phyloP scores from a whole-genome alignment of 2,329 filamentous ascomycete species.

The Beauveria sp. region DNA sequence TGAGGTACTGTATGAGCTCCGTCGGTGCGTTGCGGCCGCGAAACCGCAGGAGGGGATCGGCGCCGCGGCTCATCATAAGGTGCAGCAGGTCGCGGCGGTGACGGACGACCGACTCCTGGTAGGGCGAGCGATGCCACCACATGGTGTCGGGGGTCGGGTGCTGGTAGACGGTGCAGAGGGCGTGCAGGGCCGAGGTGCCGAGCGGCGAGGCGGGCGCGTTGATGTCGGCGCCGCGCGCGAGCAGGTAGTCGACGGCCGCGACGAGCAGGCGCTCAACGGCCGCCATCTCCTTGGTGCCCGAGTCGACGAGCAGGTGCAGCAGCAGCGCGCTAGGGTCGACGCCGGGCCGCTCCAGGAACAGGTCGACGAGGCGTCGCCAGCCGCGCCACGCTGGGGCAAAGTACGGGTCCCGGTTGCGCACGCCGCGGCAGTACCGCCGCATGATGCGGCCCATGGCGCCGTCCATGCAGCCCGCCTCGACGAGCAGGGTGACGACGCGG shows the following conservation, averaged over 20 bases:
- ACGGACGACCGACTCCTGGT: not conserved
- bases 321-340: not conserved
- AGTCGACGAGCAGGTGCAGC: constrained; percentile 7
- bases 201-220: constrained; percentile 1
- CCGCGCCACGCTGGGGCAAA: not conserved
- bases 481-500: not conserved
- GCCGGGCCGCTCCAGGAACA: not conserved
- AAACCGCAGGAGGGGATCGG: constrained; percentile 2
- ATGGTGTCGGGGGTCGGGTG: constrained; percentile 2
- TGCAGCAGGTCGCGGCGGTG: not conserved
- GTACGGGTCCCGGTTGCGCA: constrained; percentile 1
- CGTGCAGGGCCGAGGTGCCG: not conserved
- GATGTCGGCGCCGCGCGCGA: constrained; percentile 2
- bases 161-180: not conserved
- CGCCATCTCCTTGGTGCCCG: constrained; percentile 4
- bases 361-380: not conserved
- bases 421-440: constrained; percentile 4
- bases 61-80: constrained; percentile 8
- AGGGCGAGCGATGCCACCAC: constrained; percentile 7
- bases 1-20: not conserved
- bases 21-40: not conserved
- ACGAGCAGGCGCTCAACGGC: constrained; percentile 1
- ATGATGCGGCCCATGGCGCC: constrained; percentile 3
- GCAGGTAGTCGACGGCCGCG: not conserved
- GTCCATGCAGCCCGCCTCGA: constrained; percentile 6